A percentile compares a stretch with the other conserved stretches of the same genome.
Evolutionary conservation across 192 early-diverging fungal species (phyloP).

Genomic region (Allomyces arbusculus): DNA sequence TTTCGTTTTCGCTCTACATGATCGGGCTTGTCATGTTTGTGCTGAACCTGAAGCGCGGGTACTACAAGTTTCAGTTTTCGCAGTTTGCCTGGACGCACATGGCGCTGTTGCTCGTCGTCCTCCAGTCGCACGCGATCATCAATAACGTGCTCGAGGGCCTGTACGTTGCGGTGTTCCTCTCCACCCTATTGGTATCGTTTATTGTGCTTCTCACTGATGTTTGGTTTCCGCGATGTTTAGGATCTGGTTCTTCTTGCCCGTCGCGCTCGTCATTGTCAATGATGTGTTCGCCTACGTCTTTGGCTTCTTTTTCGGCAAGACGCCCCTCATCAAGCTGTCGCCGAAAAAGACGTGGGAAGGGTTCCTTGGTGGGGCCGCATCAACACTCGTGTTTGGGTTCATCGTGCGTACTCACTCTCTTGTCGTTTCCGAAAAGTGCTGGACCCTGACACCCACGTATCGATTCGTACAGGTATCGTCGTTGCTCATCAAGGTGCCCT

Average conservation of each 20-base stretch:
- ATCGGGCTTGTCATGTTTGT: slow-evolving; percentile 88
- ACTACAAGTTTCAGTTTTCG: slow-evolving; percentile 85
- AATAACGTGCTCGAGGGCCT: slow-evolving; percentile 33
- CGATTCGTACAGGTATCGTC: slow-evolving; percentile 5
- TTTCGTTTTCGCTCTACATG: slow-evolving; percentile 73
- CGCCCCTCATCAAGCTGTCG: slow-evolving; percentile 75
- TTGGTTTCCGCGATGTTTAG: no score
- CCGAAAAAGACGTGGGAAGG: slow-evolving; percentile 99
- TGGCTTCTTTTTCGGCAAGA: slow-evolving; percentile 87
- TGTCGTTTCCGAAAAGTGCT: background rate
- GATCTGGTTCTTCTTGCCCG: slow-evolving; percentile 59
- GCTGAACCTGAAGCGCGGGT: slow-evolving; percentile 71
- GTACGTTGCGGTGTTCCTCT: slow-evolving; percentile 34
- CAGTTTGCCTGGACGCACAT: slow-evolving; percentile 98
- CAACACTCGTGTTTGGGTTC: slow-evolving; percentile 71
- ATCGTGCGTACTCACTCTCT: slow-evolving; percentile 22
- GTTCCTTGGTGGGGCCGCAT: slow-evolving; percentile 73
- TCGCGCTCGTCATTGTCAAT: slow-evolving; percentile 74
- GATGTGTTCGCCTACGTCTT: slow-evolving; percentile 90
- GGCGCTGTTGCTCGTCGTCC: slow-evolving; percentile 75
- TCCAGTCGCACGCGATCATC: slow-evolving; percentile 86
- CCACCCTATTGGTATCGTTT: background rate
- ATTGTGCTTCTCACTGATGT: background rate
- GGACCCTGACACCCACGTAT: no score
- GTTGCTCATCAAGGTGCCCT: slow-evolving; percentile 32